These are phyloP conservation scores for Sugiyamaella japonica DNA, from an alignment of 1,139 yeast genomes.

Conservation along the genomic window DNA sequence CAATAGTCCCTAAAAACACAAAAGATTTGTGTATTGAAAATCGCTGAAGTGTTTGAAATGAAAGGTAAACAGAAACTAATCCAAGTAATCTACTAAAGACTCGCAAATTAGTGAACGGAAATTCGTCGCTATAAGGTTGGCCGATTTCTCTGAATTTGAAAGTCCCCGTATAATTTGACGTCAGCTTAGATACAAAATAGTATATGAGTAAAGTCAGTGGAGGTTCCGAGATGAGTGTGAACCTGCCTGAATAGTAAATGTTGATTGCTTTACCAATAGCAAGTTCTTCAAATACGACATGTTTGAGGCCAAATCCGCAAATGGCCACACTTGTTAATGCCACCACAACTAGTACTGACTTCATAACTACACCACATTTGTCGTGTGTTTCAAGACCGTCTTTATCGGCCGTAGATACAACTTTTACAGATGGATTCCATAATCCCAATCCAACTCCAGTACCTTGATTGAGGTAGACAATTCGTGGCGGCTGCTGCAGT, in stretches of 20 bases:
- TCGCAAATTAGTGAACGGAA: slow-evolving; percentile 43
- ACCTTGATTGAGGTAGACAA: background rate
- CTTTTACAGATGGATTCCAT: slow-evolving; percentile 5
- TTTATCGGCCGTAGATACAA: background rate
- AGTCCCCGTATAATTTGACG: slow-evolving; percentile 49
- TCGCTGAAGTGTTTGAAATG: background rate
- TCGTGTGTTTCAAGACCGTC: background rate
- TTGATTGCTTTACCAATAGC: slow-evolving; percentile 56
- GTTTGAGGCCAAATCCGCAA: background rate
- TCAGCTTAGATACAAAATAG: slow-evolving; percentile 43
- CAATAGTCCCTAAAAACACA: slow-evolving; percentile 48
- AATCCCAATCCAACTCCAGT: slow-evolving; percentile 11
- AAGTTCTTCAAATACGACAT: slow-evolving; percentile 58
- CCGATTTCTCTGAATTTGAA: slow-evolving; percentile 32
- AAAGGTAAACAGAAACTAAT: background rate
- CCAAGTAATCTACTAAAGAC: slow-evolving; percentile 2
- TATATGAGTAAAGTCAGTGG: slow-evolving; percentile 58
- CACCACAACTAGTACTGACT: background rate
- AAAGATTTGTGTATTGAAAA: slow-evolving; percentile 27
- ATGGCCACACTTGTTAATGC: background rate
- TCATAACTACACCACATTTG: background rate
- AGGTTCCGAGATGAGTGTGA: slow-evolving; percentile 62
- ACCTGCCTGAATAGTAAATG: slow-evolving; percentile 52
- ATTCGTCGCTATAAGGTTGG: slow-evolving; percentile 39
- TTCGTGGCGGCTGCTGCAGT: background rate